phyloP scores from a whole-genome alignment of 2,329 filamentous ascomycete genomes.

The Drechslerella coelobrocha region DNA sequence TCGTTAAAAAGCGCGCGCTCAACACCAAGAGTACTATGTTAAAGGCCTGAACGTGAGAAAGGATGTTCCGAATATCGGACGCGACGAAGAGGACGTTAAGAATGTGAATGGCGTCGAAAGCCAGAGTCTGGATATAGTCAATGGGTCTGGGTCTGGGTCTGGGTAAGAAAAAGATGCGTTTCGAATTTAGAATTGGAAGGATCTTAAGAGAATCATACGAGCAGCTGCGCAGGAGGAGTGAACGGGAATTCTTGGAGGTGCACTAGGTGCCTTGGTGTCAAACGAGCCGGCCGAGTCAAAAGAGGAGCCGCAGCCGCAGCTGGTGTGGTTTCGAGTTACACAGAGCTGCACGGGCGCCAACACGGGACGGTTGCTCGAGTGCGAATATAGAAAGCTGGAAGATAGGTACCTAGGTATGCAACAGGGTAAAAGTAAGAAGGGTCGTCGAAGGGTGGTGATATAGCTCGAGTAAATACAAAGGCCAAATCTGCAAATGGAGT shows the following conservation, averaged over 20 bases:
- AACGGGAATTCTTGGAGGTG: background rate
- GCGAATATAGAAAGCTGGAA: background rate
- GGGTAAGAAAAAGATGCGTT: background rate
- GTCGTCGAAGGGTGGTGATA: background rate
- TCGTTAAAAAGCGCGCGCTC: background rate
- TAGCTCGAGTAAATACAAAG: no score
- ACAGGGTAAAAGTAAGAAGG: background rate
- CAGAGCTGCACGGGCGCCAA: conserved; percentile 33
- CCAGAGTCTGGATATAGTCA: no score
- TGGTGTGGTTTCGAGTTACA: conserved; percentile 21
- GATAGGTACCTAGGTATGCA: conserved; percentile 1
- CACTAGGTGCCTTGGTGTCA: no score
- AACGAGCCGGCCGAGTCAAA: conserved; percentile 3
- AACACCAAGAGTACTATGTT: conserved; percentile 1
- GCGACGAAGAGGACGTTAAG: background rate
- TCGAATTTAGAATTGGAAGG: background rate
- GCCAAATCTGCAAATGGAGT: background rate
- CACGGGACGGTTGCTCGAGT: background rate
- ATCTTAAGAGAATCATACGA: background rate
- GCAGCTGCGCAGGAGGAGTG: no score
- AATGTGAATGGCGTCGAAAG: background rate
- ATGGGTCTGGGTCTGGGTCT: no score
- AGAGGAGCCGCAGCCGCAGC: conserved; percentile 30
- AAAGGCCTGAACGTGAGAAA: background rate
- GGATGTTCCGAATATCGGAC: background rate